Percentiles rank a stretch among this genome's conserved stretches.
Conservation (phyloP, 2,329 filamentous ascomycete species). For the Cytospora leucostoma region DNA sequence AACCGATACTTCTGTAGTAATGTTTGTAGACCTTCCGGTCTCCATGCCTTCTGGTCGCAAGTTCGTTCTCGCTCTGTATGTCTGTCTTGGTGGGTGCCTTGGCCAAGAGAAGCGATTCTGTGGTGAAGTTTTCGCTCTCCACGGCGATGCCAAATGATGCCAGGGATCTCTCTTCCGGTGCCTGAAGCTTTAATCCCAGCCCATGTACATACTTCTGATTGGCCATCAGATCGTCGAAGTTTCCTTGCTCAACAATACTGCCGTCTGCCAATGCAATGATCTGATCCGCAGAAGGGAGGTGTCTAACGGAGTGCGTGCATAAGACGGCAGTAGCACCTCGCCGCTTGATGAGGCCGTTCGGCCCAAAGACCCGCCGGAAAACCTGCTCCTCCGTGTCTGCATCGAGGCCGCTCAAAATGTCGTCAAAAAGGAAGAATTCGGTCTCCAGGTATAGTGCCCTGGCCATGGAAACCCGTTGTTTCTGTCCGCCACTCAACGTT, state of each 20-base stretch:
- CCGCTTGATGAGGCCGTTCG: slow-evolving; percentile 36
- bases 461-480: slow-evolving; percentile 34
- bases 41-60: neutral
- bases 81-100: neutral
- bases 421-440: slow-evolving; percentile 41
- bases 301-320: slow-evolving; percentile 43
- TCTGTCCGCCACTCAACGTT: slow-evolving; percentile 41
- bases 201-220: slow-evolving; percentile 43
- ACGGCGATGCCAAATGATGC: slow-evolving; percentile 7
- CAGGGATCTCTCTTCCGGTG: slow-evolving; percentile 27
- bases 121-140: neutral
- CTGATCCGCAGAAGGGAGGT: slow-evolving; percentile 46
- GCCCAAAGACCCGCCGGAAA: slow-evolving; percentile 42
- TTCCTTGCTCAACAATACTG: slow-evolving; percentile 46
- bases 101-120: slow-evolving; percentile 23
- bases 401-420: slow-evolving; percentile 45
- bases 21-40: slow-evolving; percentile 38
- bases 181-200: slow-evolving; percentile 37
- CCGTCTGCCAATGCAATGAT: slow-evolving; percentile 49
- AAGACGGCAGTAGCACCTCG: slow-evolving; percentile 36
- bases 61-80: neutral
- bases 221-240: slow-evolving; percentile 40
- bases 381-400: slow-evolving; percentile 44
- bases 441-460: slow-evolving; percentile 31
- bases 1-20: slow-evolving; percentile 37